Percentiles rank a stretch among this genome's conserved stretches.
phyloP scores from a whole-genome alignment of 768 basidiomycete species.

The Boletus vinaceobasis region DNA sequence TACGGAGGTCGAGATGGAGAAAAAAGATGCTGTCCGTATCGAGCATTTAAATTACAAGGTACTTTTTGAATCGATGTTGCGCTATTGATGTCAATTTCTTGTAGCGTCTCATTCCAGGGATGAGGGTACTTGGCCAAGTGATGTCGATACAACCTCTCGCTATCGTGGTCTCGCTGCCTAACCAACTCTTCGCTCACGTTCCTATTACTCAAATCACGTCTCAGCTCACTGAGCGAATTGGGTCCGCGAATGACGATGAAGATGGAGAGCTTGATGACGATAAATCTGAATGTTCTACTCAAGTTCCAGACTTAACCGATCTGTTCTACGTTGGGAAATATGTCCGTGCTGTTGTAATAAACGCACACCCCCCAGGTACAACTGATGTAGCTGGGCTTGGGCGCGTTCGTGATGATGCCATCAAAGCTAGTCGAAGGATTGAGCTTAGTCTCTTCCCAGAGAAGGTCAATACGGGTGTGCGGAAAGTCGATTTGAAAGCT shows the following conservation, averaged over 20 bases:
- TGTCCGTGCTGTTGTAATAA: slow-evolving; percentile 72
- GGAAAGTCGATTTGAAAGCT: slow-evolving; percentile 67
- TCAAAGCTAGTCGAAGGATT: slow-evolving; percentile 69
- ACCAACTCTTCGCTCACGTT: slow-evolving; percentile 89
- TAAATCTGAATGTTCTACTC: slow-evolving; percentile 30
- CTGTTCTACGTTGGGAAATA: slow-evolving; percentile 87
- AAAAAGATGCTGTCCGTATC: slow-evolving; percentile 59
- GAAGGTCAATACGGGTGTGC: slow-evolving; percentile 77
- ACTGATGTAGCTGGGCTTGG: slow-evolving; percentile 54
- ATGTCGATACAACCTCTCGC: slow-evolving; percentile 84
- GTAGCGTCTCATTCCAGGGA: slow-evolving; percentile 76
- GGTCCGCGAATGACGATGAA: slow-evolving; percentile 53
- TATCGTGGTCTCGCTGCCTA: slow-evolving; percentile 90
- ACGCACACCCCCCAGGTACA: slow-evolving; percentile 63
- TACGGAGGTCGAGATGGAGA: slow-evolving; percentile 28
- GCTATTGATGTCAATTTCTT: slow-evolving; percentile 3
- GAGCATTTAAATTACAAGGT: slow-evolving; percentile 96
- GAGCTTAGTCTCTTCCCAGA: slow-evolving; percentile 84
- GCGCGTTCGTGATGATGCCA: slow-evolving; percentile 64
- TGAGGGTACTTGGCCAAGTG: slow-evolving; percentile 87
- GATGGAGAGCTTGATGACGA: slow-evolving; percentile 45
- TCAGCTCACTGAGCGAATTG: slow-evolving; percentile 70
- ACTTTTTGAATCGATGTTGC: slow-evolving; percentile 7
- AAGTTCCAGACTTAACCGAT: slow-evolving; percentile 65
- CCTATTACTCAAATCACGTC: slow-evolving; percentile 90